Base-by-base conservation (phyloP, 352 stramenopile genomes). In the Globisporangium rhizosaccharum region DNA sequence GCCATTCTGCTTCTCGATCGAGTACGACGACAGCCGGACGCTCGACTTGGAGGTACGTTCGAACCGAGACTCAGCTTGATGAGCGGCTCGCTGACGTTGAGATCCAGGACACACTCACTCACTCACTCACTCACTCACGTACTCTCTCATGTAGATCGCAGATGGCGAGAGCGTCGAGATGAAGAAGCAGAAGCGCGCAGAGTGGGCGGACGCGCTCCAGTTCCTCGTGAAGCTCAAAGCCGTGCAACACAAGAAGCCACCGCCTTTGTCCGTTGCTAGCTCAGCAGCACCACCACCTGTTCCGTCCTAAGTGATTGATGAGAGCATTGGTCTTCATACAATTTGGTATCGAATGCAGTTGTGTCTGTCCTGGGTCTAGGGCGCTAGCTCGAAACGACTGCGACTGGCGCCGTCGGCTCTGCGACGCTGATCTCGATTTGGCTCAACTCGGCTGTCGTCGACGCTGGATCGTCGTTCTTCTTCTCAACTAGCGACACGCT, bases 1-100 rank as follows among this genome's bases (percentile, higher is more conserved):
- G 15, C 72, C 74, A 2, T 85, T 79, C 25, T 92, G 77, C 48
- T 92, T 92, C 50, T 92, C 82, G 0, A 68, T 91, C 52, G 71
- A 88, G 41, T 91, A 91, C 63, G 79, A 88, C n/a, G 77, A 91
- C 33, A 79, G 62, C 39, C 73, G 81, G 8, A 87, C 81, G n/a
- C 66, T 91, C 12, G 81, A 91, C 56, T 53, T 91, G 9, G 79
- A 92, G 78, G 82, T 90, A 11, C 18, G 26, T 18, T 42, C 11
- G 18, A 51, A 23, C 3, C 11, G 49, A 14, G n/a, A 2, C 14
- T 61, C 28, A 10, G 15, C 41, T 11, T 25, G 12, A 12, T 10
- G 15, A 17, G 5, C 28, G 56, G 1, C 42, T 26, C 28, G 18
- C 10, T 6, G 50, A 26, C 44, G 15, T 53, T 62, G 49, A 14